These are phyloP conservation scores for Candolleomyces eurysporus DNA, from an alignment of 768 basidiomycete species.

Conservation along the genomic window DNA sequence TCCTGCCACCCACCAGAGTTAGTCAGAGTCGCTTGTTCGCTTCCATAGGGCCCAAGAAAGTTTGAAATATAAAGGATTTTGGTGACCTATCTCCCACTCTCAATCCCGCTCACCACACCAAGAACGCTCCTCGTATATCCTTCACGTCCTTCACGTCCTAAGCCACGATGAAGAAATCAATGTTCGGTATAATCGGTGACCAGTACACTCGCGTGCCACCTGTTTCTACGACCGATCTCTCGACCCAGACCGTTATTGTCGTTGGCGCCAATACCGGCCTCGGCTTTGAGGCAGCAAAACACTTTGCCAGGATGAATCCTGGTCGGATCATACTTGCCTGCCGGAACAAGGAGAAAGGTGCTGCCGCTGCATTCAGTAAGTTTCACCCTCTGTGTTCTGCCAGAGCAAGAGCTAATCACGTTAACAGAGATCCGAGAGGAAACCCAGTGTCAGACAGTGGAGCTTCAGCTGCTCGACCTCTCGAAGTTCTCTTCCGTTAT, in stretches of 20 bases:
- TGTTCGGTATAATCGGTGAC: not conserved
- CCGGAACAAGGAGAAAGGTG: constrained; percentile 32
- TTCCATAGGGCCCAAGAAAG: too few species aligned
- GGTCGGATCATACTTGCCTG: constrained; percentile 38
- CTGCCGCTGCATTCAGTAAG: constrained; percentile 34
- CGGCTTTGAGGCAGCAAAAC: constrained; percentile 45
- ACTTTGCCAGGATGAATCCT: constrained; percentile 46
- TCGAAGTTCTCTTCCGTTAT: constrained; percentile 37
- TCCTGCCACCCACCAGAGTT: too few species aligned
- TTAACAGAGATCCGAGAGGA: constrained; percentile 24
- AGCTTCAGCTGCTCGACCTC: constrained; percentile 42
- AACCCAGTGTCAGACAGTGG: constrained; percentile 31
- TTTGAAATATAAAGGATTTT: too few species aligned
- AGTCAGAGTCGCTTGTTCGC: too few species aligned
- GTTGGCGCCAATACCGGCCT: constrained; percentile 50
- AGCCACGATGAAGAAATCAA: not conserved
- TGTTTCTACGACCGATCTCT: constrained; percentile 33
- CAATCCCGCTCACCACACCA: too few species aligned
- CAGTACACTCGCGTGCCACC: constrained; percentile 18
- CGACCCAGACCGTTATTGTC: constrained; percentile 47
- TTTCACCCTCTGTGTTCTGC: not conserved
- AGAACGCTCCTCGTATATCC: too few species aligned
- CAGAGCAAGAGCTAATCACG: too few species aligned
- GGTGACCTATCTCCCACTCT: too few species aligned
- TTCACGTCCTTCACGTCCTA: too few species aligned